Evolutionary conservation across 495 filamentous ascomycete genomes (phyloP).

Genomic region (Parathielavia hyrcaniae): DNA sequence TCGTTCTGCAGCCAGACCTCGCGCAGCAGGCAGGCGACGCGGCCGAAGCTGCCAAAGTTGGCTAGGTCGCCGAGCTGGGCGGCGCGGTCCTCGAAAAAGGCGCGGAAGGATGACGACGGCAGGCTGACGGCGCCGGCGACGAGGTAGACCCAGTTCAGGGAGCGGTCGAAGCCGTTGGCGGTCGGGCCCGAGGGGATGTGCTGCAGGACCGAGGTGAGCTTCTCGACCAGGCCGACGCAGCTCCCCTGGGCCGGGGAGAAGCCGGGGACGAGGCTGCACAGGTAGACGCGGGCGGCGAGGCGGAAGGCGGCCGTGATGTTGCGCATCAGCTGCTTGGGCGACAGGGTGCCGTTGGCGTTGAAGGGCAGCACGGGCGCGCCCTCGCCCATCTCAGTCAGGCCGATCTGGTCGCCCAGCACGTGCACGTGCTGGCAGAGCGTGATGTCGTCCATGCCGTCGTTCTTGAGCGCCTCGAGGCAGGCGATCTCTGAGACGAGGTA

Average conservation of each 20-base stretch:
- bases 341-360: slow-evolving; percentile 66
- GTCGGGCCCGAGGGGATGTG: slow-evolving; percentile 70
- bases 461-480: slow-evolving; percentile 84
- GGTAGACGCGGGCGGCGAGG: slow-evolving; percentile 85
- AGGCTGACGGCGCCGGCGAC: slow-evolving; percentile 72
- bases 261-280: slow-evolving; percentile 87
- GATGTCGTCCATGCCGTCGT: slow-evolving; percentile 72
- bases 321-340: slow-evolving; percentile 70
- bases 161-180: slow-evolving; percentile 77
- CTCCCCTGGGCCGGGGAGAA: slow-evolving; percentile 64
- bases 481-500: slow-evolving; percentile 97
- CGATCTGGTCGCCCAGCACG: slow-evolving; percentile 73
- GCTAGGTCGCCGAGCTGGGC: slow-evolving; percentile 65
- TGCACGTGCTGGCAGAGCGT: slow-evolving; percentile 78
- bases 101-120: slow-evolving; percentile 64
- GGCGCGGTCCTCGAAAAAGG: slow-evolving; percentile 65
- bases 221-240: slow-evolving; percentile 66
- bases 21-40: slow-evolving; percentile 68
- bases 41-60: slow-evolving; percentile 75
- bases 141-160: slow-evolving; percentile 87
- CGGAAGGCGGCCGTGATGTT: slow-evolving; percentile 89
- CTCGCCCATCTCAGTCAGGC: slow-evolving; percentile 61
- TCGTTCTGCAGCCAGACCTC: slow-evolving; percentile 79
- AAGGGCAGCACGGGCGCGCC: slow-evolving; percentile 48
- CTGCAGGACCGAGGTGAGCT: slow-evolving; percentile 62